Base-by-base conservation (phyloP, 2,329 filamentous ascomycete genomes). In the Orbilia quercus region DNA sequence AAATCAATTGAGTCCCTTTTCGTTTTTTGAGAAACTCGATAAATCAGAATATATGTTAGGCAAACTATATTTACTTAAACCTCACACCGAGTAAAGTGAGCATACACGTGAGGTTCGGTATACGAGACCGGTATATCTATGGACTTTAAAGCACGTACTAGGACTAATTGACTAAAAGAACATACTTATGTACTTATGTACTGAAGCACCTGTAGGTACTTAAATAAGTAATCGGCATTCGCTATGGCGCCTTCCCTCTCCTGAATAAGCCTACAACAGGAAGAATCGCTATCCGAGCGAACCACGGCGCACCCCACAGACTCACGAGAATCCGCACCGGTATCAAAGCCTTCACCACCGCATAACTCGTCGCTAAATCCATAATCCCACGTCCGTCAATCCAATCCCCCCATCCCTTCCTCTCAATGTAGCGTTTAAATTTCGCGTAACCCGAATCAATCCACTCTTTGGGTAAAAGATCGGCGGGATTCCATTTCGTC, bases 291-390 rank as follows among this genome's bases (percentile, higher is more conserved):
- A 86, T 82, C 45, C 88, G 85, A 1, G 93, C 93, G 84, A 98
- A 96, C 90, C 91, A 96, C 2, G 95, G 95, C 50, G 95, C 96
- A 12, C 86, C 90, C 91, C 91, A 96, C 2, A 96, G 85, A 81
- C 93, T 96, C 5, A 87, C 81, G 23, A 89, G 82, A 74, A 99
- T 86, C 76, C 95, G 85, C 11, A 91, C 78, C 0, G 95, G 92
- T 75, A 99, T 80, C 69, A 98, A 79, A 14, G 88, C 88, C 82
- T 99, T 99, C 0, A 92, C 96, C 75, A 97, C 86, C 0, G 92
- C 90, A 83, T 95, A 99, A 3, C 95, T 93, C 18, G 95, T 90
- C 22, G 91, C 95, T 75, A 98, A 87, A 80, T 79, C 80, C 57
- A 65, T 34, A 1, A 59, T 7, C 54, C 48, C 12, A 7, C 47